Percentiles rank a stretch among this genome's conserved stretches.
Evolutionary conservation across 768 basidiomycete species (phyloP).

Genomic region (Amanita subjunquillea): DNA sequence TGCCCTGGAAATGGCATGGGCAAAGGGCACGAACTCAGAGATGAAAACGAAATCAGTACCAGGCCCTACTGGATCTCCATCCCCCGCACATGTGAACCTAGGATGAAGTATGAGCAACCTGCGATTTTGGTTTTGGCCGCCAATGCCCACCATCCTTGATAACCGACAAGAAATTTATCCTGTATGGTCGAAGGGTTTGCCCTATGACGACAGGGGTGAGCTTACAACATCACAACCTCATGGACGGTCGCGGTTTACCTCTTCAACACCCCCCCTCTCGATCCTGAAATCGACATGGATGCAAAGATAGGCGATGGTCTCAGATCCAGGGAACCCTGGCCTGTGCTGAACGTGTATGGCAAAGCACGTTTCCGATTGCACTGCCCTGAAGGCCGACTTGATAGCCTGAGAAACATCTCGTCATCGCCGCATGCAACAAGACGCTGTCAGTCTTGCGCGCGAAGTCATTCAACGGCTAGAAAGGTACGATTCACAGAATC

Average conservation of each 20-base stretch:
- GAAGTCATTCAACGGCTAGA: constrained; percentile 25
- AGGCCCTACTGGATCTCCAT: constrained; percentile 57
- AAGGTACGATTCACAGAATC: constrained; percentile 18
- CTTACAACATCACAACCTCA: neutral
- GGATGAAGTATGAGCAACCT: neutral
- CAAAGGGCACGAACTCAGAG: neutral
- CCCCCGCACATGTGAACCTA: constrained; percentile 67
- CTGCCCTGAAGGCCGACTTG: neutral
- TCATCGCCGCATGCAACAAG: constrained; percentile 24
- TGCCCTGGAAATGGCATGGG: constrained; percentile 31
- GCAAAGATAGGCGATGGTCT: neutral
- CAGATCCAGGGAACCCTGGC: neutral
- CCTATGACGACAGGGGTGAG: constrained; percentile 17
- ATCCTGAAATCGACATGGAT: neutral
- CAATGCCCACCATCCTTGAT: constrained; percentile 68
- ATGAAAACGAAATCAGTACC: constrained; percentile 20
- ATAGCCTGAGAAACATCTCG: neutral
- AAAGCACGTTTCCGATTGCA: neutral
- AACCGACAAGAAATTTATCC: constrained; percentile 77
- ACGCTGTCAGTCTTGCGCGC: constrained; percentile 27
- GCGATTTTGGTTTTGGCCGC: neutral
- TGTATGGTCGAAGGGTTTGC: constrained; percentile 71
- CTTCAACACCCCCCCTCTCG: constrained; percentile 13
- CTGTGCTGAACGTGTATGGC: neutral
- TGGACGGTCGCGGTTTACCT: constrained; percentile 19